A percentile compares a stretch with the other conserved stretches of the same genome.
phyloP scores from a whole-genome alignment of 2,329 filamentous ascomycete species.

The Apiospora aurea region DNA sequence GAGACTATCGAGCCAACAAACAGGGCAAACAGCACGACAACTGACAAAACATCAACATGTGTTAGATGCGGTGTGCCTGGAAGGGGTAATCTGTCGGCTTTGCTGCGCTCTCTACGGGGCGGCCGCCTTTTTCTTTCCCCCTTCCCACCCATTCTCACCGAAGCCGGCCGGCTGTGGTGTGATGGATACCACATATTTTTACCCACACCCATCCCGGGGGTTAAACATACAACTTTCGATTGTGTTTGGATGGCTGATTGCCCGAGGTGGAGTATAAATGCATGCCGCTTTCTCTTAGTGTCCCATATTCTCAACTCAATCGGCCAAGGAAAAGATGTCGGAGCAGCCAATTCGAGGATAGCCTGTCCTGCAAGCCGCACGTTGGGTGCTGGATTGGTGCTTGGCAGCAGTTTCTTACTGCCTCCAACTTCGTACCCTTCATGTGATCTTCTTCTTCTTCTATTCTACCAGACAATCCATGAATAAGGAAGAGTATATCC shows the following conservation, averaged over 20 bases:
- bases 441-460: neutral
- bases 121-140: neutral
- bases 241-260: neutral
- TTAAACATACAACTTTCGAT: neutral
- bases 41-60: neutral
- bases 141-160: neutral
- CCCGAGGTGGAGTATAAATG: slow-evolving; percentile 2
- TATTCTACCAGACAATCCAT: neutral
- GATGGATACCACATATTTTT: neutral
- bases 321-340: neutral
- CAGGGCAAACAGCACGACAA: neutral
- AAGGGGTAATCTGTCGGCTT: neutral
- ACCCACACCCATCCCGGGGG: neutral
- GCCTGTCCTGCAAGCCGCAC: neutral
- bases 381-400: slow-evolving; percentile 5
- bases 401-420: neutral
- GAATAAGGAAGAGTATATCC: neutral
- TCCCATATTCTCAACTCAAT: neutral
- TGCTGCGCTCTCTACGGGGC: neutral
- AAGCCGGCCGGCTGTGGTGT: slow-evolving; percentile 11
- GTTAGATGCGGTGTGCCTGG: slow-evolving; percentile 1
- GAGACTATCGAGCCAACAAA: neutral
- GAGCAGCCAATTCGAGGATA: slow-evolving; percentile 10
- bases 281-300: slow-evolving; percentile 10
- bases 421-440: neutral